Conservation (phyloP, 2,329 filamentous ascomycete species). For the Penicillium corylophilum region DNA sequence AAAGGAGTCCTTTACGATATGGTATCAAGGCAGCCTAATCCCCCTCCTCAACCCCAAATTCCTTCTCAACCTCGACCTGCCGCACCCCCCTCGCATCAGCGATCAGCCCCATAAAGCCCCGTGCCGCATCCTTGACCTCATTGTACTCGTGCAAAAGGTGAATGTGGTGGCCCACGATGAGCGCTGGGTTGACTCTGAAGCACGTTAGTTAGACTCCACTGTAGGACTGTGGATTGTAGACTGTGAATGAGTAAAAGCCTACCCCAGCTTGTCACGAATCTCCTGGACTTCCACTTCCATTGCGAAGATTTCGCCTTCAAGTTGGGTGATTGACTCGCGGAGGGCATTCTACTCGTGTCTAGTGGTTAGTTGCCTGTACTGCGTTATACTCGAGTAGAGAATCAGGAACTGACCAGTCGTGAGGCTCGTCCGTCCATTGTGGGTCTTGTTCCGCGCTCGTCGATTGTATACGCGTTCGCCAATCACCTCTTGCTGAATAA, state of each 20-base stretch:
- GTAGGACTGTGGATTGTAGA: too few relatives aligned
- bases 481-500: constrained; percentile 22
- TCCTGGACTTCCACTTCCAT: constrained; percentile 37
- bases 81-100: constrained; percentile 63
- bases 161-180: constrained; percentile 63
- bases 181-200: constrained; percentile 44
- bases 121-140: constrained; percentile 67
- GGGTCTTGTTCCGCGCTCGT: constrained; percentile 1
- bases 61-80: constrained; percentile 44
- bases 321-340: constrained; percentile 29
- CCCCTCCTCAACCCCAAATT: constrained; percentile 39
- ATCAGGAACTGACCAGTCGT: constrained; percentile 14
- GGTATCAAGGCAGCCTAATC: too few relatives aligned
- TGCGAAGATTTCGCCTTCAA: constrained; percentile 49
- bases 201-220: constrained; percentile 4
- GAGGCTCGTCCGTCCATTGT: constrained; percentile 4
- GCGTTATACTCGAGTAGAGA: neutral
- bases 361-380: neutral
- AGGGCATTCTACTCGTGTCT: constrained; percentile 21
- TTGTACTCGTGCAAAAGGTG: constrained; percentile 67
- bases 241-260: constrained; percentile 17
- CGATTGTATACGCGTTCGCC: constrained; percentile 3
- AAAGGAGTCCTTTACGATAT: too few relatives aligned
- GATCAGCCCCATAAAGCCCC: constrained; percentile 65
- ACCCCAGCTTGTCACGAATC: constrained; percentile 37